phyloP scores from a whole-genome alignment of 805 yeast genomes.

The Candida vaughaniae region DNA sequence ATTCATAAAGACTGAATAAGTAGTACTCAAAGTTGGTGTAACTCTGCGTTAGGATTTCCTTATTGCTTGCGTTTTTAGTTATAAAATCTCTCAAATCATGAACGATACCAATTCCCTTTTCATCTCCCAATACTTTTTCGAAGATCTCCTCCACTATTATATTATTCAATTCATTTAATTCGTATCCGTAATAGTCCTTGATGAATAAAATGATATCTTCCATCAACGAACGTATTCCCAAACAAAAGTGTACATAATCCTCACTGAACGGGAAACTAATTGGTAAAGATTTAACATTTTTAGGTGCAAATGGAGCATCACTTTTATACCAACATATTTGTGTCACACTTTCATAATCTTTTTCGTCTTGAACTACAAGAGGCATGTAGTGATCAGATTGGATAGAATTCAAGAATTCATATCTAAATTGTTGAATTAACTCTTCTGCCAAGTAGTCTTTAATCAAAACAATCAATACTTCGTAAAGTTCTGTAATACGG shows the following conservation, averaged over 20 bases:
- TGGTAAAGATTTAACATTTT: constrained; percentile 52
- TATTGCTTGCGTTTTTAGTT: constrained; percentile 66
- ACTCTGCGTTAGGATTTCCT: constrained; percentile 89
- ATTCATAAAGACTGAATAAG: constrained; percentile 67
- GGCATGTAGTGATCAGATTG: constrained; percentile 89
- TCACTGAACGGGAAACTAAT: constrained; percentile 78
- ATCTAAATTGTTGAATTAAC: constrained; percentile 53
- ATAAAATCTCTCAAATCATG: constrained; percentile 54
- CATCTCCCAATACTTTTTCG: constrained; percentile 63
- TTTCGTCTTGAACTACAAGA: constrained; percentile 58
- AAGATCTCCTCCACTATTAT: constrained; percentile 60
- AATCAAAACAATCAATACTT: constrained; percentile 58
- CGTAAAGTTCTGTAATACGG: constrained; percentile 58
- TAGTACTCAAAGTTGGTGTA: constrained; percentile 86
- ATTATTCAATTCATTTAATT: constrained; percentile 54
- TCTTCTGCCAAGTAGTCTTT: constrained; percentile 56
- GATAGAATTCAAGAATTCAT: constrained; percentile 60
- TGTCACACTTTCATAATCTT: constrained; percentile 62
- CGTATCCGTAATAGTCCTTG: constrained; percentile 62
- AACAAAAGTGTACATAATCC: constrained; percentile 83
- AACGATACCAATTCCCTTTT: constrained; percentile 54
- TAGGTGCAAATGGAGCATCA: constrained; percentile 45
- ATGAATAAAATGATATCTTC: constrained; percentile 64
- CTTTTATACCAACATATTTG: constrained; percentile 69
- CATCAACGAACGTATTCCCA: constrained; percentile 65